Evolutionary conservation across 2,329 filamentous ascomycete genomes (phyloP), one percentile per base, ranked within the genome.

Genomic region (Verticillium dahliae): DNA sequence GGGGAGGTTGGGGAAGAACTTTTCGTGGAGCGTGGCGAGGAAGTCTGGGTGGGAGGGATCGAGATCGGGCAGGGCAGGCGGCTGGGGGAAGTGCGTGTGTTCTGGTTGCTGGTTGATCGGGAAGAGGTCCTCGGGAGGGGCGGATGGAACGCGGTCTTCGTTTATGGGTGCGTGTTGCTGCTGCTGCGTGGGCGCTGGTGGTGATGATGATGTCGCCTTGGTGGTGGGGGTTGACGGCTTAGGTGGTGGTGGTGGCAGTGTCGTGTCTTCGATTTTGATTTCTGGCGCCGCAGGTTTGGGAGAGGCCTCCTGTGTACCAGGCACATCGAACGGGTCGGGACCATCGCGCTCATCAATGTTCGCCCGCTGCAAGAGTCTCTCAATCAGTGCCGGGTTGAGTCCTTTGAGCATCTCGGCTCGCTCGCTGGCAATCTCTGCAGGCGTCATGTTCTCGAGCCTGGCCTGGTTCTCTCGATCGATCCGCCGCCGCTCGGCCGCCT

Each of bases 1-100:
- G 1, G 93, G 87, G 1, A 97, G 87, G 65, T 87, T 85, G 13
- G 95, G 93, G 75, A 97, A 99, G 82, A 97, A 99, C 74, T 97
- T 97, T 27, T 87, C 78, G 80, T 97, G 93, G 6, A 99, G 85
- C 61, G 91, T 89, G 56, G 85, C 77, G 62, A 98, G 87, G 77
- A 98, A 98, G 70, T 91, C 82, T 0, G 91, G 89, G 62, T 93
- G 91, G 41, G 85, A 80, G 0, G 93, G 92, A 72, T 98, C 91
- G 65, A 98, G 88, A 62, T 92, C 88, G 11, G 90, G 90, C 6
- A 82, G 73, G 52, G 70, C 72, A 10, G 74, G 80, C 1, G 74
- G 77, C n/a, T 73, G 74, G 10, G 87, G 88, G 74, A 88, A 91
- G 75, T 91, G 90, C 14, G 82, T 80, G 65, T 71, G 72, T 45